phyloP scores from a whole-genome alignment of 2,329 filamentous ascomycete species.

The Sclerotinia spermophila region DNA sequence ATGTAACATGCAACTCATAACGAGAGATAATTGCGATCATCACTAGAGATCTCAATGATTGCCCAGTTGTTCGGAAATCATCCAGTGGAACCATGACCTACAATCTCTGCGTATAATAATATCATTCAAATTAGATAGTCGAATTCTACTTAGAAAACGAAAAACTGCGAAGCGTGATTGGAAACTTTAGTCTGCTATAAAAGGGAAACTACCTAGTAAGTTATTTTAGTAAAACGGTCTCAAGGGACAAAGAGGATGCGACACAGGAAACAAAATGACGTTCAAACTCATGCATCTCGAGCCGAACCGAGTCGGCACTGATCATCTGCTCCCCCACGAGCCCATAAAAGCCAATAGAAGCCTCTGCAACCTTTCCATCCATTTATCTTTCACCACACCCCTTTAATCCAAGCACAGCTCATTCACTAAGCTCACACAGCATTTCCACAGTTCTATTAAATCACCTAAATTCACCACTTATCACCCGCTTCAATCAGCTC shows the following conservation, averaged over 20 bases:
- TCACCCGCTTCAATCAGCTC: constrained; percentile 15
- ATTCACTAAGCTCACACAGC: constrained; percentile 3
- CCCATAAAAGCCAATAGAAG: background rate
- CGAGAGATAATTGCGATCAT: background rate
- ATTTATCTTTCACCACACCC: background rate
- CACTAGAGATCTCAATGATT: background rate
- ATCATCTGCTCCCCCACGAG: constrained; percentile 4
- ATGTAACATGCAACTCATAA: background rate
- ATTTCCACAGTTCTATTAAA: background rate
- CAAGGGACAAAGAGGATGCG: background rate
- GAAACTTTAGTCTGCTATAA: no score
- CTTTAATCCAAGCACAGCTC: background rate
- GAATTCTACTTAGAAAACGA: background rate
- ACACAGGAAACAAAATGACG: background rate
- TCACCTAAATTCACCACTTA: constrained; percentile 7
- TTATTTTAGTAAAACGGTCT: background rate
- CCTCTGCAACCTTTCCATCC: background rate
- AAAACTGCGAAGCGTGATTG: background rate
- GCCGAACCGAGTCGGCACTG: constrained; percentile 1
- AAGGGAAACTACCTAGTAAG: background rate
- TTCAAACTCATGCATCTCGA: background rate
- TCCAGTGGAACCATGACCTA: background rate
- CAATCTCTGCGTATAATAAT: background rate
- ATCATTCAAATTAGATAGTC: background rate
- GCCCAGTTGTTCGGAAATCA: background rate